Conservation (phyloP, 2,329 filamentous ascomycete genomes). For the Phialocephala sp. region DNA sequence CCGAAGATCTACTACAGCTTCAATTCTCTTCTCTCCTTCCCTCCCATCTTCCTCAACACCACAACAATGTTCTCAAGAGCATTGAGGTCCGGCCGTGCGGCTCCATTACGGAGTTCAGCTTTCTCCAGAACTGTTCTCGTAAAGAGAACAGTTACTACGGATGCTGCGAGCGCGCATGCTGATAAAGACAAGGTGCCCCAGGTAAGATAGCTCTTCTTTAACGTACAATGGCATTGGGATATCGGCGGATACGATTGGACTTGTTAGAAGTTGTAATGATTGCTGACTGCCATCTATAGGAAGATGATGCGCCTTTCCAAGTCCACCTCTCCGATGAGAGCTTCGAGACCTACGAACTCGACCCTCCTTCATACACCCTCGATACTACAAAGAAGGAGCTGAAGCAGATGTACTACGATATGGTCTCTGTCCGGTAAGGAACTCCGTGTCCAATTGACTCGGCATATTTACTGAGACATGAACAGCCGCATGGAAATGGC, state of each 20-base stretch:
- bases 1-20: constrained; percentile 23
- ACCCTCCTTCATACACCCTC: constrained; percentile 91
- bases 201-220: constrained; percentile 51
- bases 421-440: constrained; percentile 88
- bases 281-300: constrained; percentile 55
- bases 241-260: constrained; percentile 15
- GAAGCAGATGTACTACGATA: constrained; percentile 99
- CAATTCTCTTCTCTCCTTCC: constrained; percentile 21
- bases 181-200: constrained; percentile 75
- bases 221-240: constrained; percentile 16
- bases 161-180: constrained; percentile 90
- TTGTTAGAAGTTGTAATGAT: background rate
- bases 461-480: constrained; percentile 21
- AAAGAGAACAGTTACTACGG: constrained; percentile 83
- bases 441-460: constrained; percentile 15
- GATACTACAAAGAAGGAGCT: constrained; percentile 96
- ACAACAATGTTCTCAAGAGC: constrained; percentile 73
- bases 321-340: constrained; percentile 95
- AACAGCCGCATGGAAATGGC: constrained; percentile 98
- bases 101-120: constrained; percentile 56
- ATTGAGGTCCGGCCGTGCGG: constrained; percentile 65
- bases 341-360: constrained; percentile 99
- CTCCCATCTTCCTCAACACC: constrained; percentile 21
- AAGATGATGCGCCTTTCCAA: constrained; percentile 91
- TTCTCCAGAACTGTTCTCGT: constrained; percentile 44